Conservation (phyloP, 257 asterid genomes). For the Fraxinus quadrangulata region DNA sequence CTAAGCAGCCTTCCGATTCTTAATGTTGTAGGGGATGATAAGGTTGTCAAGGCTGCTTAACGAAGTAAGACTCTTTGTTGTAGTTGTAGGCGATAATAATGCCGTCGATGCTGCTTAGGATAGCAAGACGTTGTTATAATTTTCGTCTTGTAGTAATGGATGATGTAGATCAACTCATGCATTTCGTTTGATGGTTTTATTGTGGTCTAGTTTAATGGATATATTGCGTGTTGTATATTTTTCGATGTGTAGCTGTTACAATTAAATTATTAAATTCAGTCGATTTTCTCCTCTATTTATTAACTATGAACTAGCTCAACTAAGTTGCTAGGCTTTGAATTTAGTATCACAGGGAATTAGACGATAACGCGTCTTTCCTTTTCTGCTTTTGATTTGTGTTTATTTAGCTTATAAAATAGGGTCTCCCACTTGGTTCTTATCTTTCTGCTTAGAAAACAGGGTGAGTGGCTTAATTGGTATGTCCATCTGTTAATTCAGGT, state of each 20-base stretch:
- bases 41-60: slow-evolving; percentile 78
- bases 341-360: background rate
- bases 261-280: background rate
- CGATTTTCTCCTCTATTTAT: slow-evolving; percentile 9
- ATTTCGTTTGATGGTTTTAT: slow-evolving; percentile 27
- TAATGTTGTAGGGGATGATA: slow-evolving; percentile 75
- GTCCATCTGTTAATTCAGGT: background rate
- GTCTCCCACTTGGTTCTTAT: background rate
- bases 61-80: slow-evolving; percentile 40
- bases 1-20: slow-evolving; percentile 89
- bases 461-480: background rate
- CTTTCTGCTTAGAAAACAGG: background rate
- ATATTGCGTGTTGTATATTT: slow-evolving; percentile 20
- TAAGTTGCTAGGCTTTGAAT: background rate
- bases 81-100: slow-evolving; percentile 34
- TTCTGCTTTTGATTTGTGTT: slow-evolving; percentile 6
- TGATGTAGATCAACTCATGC: slow-evolving; percentile 42
- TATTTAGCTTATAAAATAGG: background rate
- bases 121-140: slow-evolving; percentile 39
- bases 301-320: background rate
- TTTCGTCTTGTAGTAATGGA: slow-evolving; percentile 42
- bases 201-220: slow-evolving; percentile 24
- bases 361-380: background rate
- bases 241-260: slow-evolving; percentile 1
- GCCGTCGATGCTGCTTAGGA: slow-evolving; percentile 30